Conservation (phyloP, 78 protist species). For the Dictyostelium purpureum region DNA sequence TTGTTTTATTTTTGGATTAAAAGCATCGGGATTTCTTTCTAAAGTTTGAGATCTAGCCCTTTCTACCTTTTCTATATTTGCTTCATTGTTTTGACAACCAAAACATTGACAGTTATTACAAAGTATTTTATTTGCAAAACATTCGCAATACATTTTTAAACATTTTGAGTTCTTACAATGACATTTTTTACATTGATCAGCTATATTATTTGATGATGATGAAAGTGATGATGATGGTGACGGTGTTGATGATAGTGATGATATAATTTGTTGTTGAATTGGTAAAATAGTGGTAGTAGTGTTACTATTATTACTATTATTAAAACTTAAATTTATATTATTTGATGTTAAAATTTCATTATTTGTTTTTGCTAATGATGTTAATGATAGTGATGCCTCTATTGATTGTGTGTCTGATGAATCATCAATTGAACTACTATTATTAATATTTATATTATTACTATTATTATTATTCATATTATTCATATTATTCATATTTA, state of each 20-base stretch:
- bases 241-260: not conserved
- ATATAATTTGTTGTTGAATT: too few relatives aligned
- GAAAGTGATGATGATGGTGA: constrained; percentile 28
- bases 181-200: constrained; percentile 73
- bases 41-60: constrained; percentile 67
- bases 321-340: not conserved
- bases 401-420: not conserved
- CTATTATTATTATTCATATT: not conserved
- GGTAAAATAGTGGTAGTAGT: too few relatives aligned
- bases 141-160: constrained; percentile 90
- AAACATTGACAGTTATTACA: constrained; percentile 84
- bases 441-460: not conserved
- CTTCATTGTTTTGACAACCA: constrained; percentile 84
- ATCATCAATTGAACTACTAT: not conserved
- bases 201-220: constrained; percentile 21
- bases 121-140: constrained; percentile 76
- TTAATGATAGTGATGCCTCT: not conserved
- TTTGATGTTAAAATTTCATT: not conserved
- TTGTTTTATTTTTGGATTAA: constrained; percentile 81
- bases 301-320: too few relatives aligned
- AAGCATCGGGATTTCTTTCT: constrained; percentile 89
- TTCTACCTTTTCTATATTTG: constrained; percentile 53
- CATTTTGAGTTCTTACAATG: constrained; percentile 91
- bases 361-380: not conserved
- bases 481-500: not conserved